Evolutionary conservation across 73 alveolate genomes (phyloP).

Genomic region (Paramecium bursaria): DNA sequence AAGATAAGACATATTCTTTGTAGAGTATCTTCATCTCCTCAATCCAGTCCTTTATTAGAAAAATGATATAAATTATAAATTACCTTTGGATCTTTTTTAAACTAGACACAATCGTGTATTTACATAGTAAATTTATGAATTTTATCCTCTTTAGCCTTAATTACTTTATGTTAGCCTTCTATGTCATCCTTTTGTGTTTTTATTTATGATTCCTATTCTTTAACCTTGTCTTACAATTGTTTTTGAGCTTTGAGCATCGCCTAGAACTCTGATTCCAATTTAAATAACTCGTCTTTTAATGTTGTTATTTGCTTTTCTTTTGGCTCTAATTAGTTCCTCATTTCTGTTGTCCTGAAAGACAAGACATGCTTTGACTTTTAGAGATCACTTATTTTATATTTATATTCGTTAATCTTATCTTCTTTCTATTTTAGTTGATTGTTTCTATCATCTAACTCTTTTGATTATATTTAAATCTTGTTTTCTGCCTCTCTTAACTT

Average conservation of each 20-base stretch:
- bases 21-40: constrained; percentile 83
- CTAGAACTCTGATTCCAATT: constrained; percentile 73
- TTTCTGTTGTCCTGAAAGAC: constrained; percentile 87
- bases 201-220: constrained; percentile 74
- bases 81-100: constrained; percentile 83
- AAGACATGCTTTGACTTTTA: constrained; percentile 88
- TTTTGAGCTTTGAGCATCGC: constrained; percentile 43
- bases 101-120: constrained; percentile 82
- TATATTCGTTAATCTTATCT: constrained; percentile 83
- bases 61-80: neutral
- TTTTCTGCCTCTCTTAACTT: constrained; percentile 76
- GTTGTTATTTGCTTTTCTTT: constrained; percentile 84
- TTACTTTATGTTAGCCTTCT: constrained; percentile 69
- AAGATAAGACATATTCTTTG: constrained; percentile 81
- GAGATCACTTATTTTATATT: constrained; percentile 85
- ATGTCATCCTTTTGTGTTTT: constrained; percentile 78
- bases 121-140: constrained; percentile 81
- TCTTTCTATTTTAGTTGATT: constrained; percentile 84
- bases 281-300: constrained; percentile 82
- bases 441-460: constrained; percentile 78
- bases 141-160: constrained; percentile 80
- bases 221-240: constrained; percentile 82
- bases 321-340: constrained; percentile 86
- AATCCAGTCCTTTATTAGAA: constrained; percentile 70
- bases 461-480: constrained; percentile 75